Conservation (phyloP, 169 alveolate genomes). For the Babesia bovis region DNA sequence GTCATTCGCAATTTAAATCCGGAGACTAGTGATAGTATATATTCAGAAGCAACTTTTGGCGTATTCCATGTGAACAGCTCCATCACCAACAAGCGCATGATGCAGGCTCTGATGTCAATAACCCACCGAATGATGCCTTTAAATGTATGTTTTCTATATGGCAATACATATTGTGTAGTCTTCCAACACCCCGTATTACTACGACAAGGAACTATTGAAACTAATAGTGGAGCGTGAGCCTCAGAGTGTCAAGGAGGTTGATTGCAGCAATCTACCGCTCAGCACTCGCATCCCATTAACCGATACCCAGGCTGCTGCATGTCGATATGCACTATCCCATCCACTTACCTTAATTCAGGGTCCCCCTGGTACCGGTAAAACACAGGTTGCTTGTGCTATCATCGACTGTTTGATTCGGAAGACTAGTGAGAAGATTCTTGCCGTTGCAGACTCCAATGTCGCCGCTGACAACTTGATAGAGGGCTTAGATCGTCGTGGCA, state of each 20-base stretch:
- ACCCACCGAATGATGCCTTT: slow-evolving; percentile 66
- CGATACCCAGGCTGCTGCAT: slow-evolving; percentile 72
- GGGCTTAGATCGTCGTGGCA: slow-evolving; percentile 65
- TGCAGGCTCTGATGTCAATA: slow-evolving; percentile 68
- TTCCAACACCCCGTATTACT: slow-evolving; percentile 1
- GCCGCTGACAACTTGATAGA: slow-evolving; percentile 79
- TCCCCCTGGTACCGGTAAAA: slow-evolving; percentile 85
- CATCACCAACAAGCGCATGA: slow-evolving; percentile 68
- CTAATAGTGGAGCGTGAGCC: slow-evolving; percentile 1
- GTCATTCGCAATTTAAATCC: not conserved
- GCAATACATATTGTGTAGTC: not conserved
- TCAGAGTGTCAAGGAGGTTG: not conserved
- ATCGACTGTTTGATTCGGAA: slow-evolving; percentile 71
- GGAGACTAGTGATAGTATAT: slow-evolving; percentile 15
- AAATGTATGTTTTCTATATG: slow-evolving; percentile 14
- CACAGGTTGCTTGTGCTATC: slow-evolving; percentile 81
- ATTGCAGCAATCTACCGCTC: slow-evolving; percentile 10
- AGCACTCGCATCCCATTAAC: slow-evolving; percentile 69
- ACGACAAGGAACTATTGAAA: slow-evolving; percentile 9
- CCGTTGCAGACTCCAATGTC: slow-evolving; percentile 80
- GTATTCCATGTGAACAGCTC: slow-evolving; percentile 27
- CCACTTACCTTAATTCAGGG: slow-evolving; percentile 79
- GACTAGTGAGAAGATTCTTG: slow-evolving; percentile 70
- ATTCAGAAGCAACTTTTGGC: slow-evolving; percentile 7
- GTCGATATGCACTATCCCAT: slow-evolving; percentile 66